These are phyloP conservation scores for Ceratocystis papillata DNA, from an alignment of 2,329 filamentous ascomycete species.

Conservation along the genomic window DNA sequence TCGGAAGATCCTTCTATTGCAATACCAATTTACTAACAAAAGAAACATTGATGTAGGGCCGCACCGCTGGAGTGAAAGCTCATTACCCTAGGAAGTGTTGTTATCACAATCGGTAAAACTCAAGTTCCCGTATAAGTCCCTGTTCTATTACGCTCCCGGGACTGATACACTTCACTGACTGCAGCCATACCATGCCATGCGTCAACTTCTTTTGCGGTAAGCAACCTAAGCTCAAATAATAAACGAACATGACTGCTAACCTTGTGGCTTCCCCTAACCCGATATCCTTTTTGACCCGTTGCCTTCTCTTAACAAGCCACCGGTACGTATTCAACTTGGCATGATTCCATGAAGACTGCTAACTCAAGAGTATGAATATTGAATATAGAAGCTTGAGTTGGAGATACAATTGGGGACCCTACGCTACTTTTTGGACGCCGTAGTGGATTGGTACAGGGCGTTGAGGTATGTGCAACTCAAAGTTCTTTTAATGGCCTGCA, in stretches of 20 bases:
- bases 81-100: no score
- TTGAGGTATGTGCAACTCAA: no score
- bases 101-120: no score
- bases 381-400: no score
- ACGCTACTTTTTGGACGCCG: no score
- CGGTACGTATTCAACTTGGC: not conserved
- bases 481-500: no score
- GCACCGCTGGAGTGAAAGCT: not conserved
- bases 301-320: not conserved
- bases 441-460: no score
- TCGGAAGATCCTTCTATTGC: not conserved
- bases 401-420: no score
- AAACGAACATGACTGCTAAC: slow-evolving; percentile 1
- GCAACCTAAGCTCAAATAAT: not conserved
- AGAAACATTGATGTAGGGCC: not conserved
- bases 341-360: no score
- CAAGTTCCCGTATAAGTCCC: not conserved
- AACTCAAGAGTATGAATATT: no score
- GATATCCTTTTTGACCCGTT: not conserved
- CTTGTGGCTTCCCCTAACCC: not conserved
- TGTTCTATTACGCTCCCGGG: not conserved
- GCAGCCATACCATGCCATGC: not conserved
- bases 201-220: not conserved
- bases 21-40: not conserved
- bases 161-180: not conserved